These are phyloP conservation scores for Aspergillus pseudotamarii DNA, from an alignment of 2,329 filamentous ascomycete genomes.

Conservation along the genomic window DNA sequence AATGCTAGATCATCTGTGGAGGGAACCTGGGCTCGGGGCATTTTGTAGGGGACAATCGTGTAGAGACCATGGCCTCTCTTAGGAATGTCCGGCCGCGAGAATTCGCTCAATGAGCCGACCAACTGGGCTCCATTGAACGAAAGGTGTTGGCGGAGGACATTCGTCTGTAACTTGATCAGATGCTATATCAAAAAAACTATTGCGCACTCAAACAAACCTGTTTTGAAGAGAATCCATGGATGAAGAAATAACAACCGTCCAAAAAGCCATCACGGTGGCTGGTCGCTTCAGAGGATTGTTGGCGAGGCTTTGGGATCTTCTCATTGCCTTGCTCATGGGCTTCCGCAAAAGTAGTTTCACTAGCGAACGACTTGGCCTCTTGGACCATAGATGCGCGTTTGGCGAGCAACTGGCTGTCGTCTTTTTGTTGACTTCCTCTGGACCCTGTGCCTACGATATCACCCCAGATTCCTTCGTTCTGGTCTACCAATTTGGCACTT, in stretches of 20 bases:
- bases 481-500: conserved; percentile 77
- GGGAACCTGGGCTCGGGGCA: conserved; percentile 35
- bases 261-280: conserved; percentile 54
- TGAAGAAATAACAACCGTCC: conserved; percentile 58
- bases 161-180: conserved; percentile 30
- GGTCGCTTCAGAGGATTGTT: conserved; percentile 15
- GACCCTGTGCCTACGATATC: conserved; percentile 69
- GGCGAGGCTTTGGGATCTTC: conserved; percentile 8
- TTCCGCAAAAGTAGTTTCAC: conserved; percentile 38
- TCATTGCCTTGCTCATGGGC: conserved; percentile 18
- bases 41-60: conserved; percentile 44
- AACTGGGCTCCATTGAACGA: conserved; percentile 45
- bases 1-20: conserved; percentile 44
- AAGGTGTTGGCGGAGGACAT: conserved; percentile 45
- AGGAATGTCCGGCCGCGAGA: conserved; percentile 36
- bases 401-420: conserved; percentile 19
- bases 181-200: neutral
- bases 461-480: conserved; percentile 85
- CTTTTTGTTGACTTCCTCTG: conserved; percentile 29
- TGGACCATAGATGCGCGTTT: conserved; percentile 31
- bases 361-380: conserved; percentile 41
- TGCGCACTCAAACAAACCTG: conserved; percentile 51
- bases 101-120: conserved; percentile 36
- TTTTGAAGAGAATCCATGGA: conserved; percentile 61
- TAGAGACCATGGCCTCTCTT: conserved; percentile 39